phyloP scores from a whole-genome alignment of 345 rosid genomes.

The Sonneratia alba region DNA sequence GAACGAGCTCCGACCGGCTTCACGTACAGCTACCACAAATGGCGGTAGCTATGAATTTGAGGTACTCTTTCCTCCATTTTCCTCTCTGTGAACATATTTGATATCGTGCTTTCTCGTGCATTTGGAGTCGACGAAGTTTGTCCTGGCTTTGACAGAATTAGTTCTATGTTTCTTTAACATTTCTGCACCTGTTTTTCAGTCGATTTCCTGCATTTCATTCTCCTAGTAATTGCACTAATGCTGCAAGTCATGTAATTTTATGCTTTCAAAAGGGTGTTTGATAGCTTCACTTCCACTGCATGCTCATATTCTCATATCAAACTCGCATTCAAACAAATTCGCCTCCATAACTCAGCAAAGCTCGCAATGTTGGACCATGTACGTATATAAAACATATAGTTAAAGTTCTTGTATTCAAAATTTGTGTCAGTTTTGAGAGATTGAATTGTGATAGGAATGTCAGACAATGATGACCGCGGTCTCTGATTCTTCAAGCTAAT shows the following conservation, averaged over 20 bases:
- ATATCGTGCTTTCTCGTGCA: neutral
- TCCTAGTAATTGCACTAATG: neutral
- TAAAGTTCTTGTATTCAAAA: too few species aligned
- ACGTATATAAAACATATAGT: too few species aligned
- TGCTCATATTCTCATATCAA: neutral
- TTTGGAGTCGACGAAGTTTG: neutral
- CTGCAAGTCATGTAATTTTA: neutral
- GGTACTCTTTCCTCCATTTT: neutral
- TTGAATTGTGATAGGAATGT: too few species aligned
- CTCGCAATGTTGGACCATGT: too few species aligned
- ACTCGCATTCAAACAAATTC: too few species aligned
- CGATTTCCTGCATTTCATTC: neutral
- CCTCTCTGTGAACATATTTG: neutral
- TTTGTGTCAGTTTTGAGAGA: too few species aligned
- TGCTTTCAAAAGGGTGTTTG: neutral
- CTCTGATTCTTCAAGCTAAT: neutral
- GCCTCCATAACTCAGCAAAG: too few species aligned
- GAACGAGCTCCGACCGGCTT: neutral
- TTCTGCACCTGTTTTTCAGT: neutral
- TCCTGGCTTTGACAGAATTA: too few species aligned
- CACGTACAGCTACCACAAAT: neutral
- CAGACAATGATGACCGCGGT: too few species aligned
- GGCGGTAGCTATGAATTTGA: constrained; percentile 2
- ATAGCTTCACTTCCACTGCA: neutral
- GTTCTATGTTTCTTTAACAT: neutral